These are phyloP conservation scores for Spirogloea muscicola DNA, from an alignment of 139 green algal species.

Conservation along the genomic window DNA sequence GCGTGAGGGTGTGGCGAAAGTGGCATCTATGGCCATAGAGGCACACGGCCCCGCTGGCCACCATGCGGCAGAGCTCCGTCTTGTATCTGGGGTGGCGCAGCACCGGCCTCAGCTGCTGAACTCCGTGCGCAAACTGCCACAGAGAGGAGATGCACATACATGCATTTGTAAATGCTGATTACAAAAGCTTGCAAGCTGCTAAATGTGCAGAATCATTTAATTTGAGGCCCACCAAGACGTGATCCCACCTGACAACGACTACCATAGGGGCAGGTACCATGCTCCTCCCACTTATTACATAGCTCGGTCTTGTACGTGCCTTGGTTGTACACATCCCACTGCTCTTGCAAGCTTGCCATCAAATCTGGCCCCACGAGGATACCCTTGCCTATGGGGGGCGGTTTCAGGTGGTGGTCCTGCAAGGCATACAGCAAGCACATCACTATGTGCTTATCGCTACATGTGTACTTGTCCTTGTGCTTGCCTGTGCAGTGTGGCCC, in stretches of 20 bases:
- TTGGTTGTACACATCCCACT: constrained; percentile 23
- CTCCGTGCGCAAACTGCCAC: constrained; percentile 86
- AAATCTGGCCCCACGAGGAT: not conserved
- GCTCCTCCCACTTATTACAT: constrained; percentile 77
- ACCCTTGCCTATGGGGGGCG: too few relatives aligned
- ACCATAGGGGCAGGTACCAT: constrained; percentile 77
- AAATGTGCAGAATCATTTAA: too few relatives aligned
- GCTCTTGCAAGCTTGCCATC: not conserved
- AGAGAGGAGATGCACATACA: too few relatives aligned
- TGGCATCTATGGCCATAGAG: constrained; percentile 82
- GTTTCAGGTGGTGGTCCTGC: not conserved
- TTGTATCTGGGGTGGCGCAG: constrained; percentile 86
- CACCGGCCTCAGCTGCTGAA: constrained; percentile 71
- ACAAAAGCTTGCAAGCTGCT: too few relatives aligned
- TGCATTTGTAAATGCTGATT: too few relatives aligned
- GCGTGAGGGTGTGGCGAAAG: constrained; percentile 55
- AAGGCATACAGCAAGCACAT: not conserved
- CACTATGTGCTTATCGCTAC: not conserved
- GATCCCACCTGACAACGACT: constrained; percentile 71
- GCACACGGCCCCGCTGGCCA: constrained; percentile 54
- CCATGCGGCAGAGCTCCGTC: constrained; percentile 63
- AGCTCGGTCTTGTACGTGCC: constrained; percentile 77
- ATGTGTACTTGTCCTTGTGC: not conserved
- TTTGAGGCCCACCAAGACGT: too few relatives aligned
- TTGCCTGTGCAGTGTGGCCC: not conserved